Percentiles rank a stretch among this genome's conserved stretches.
Evolutionary conservation across 257 asterid species (phyloP).

Genomic region (Perilla frutescens): DNA sequence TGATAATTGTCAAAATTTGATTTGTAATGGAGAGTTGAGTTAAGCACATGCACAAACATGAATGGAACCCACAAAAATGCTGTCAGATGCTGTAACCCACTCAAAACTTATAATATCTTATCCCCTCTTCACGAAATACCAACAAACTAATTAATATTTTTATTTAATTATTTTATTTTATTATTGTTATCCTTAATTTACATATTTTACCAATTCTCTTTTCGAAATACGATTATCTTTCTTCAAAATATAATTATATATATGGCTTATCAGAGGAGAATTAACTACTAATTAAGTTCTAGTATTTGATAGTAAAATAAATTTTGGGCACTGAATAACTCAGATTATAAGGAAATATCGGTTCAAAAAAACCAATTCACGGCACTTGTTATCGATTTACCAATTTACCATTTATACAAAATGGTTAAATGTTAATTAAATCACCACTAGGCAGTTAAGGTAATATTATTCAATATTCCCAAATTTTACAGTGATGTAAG

Average conservation of each 20-base stretch:
- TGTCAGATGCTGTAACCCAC: conserved; percentile 38
- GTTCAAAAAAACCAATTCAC: neutral
- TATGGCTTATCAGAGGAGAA: neutral
- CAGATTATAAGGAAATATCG: neutral
- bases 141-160: neutral
- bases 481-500: too few relatives aligned
- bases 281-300: too few relatives aligned
- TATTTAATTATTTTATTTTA: neutral
- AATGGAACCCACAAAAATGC: conserved; percentile 33
- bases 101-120: conserved; percentile 20
- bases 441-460: too few relatives aligned
- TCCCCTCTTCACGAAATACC: conserved; percentile 13
- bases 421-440: too few relatives aligned
- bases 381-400: neutral
- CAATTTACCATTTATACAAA: neutral
- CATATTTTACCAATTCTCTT: neutral
- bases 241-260: neutral
- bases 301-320: neutral
- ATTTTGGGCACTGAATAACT: neutral
- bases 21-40: neutral
- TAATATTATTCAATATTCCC: too few relatives aligned
- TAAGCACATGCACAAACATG: conserved; percentile 31
- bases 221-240: neutral
- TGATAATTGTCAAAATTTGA: conserved; percentile 25
- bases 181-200: neutral